phyloP scores from a whole-genome alignment of 208 protist genomes.

The Trypanosoma grayi region DNA sequence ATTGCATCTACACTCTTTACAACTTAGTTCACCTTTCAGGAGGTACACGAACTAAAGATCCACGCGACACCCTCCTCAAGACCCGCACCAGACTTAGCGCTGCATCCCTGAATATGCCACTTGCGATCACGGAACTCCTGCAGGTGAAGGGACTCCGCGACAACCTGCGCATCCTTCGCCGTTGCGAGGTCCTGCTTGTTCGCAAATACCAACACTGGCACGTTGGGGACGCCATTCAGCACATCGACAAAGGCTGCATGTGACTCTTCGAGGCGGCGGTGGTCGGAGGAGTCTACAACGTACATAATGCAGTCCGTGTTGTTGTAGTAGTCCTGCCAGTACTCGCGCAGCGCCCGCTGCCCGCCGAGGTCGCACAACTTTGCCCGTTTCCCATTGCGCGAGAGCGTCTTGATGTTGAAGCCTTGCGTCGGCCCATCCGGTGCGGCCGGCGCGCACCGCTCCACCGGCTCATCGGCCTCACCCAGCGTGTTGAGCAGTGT shows the following conservation, averaged over 20 bases:
- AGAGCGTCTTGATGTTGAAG: slow-evolving; percentile 99
- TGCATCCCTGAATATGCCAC: slow-evolving; percentile 97
- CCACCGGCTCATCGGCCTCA: slow-evolving; percentile 39
- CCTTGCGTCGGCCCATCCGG: slow-evolving; percentile 99
- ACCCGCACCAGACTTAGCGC: slow-evolving; percentile 92
- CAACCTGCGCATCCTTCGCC: slow-evolving; percentile 67
- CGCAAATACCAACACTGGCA: slow-evolving; percentile 98
- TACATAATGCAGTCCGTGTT: slow-evolving; percentile 97
- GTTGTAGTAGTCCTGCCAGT: slow-evolving; percentile 98
- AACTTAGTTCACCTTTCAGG: slow-evolving; percentile 1
- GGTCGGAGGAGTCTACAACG: slow-evolving; percentile 95
- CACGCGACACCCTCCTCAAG: slow-evolving; percentile 93
- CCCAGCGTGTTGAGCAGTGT: slow-evolving; percentile 94
- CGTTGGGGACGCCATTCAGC: slow-evolving; percentile 93
- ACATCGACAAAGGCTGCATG: slow-evolving; percentile 92
- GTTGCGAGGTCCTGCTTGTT: slow-evolving; percentile 99
- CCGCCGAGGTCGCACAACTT: slow-evolving; percentile 99
- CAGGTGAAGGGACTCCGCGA: slow-evolving; percentile 83
- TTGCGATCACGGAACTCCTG: slow-evolving; percentile 89
- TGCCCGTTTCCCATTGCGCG: slow-evolving; percentile 90
- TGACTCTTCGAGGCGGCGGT: slow-evolving; percentile 89
- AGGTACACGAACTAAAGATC: slow-evolving; percentile 77
- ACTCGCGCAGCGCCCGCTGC: slow-evolving; percentile 97
- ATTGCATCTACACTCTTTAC: background rate
- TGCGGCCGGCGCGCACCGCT: slow-evolving; percentile 42